Conservation (phyloP, 2,329 filamentous ascomycete genomes). For the Venturia pyrina region DNA sequence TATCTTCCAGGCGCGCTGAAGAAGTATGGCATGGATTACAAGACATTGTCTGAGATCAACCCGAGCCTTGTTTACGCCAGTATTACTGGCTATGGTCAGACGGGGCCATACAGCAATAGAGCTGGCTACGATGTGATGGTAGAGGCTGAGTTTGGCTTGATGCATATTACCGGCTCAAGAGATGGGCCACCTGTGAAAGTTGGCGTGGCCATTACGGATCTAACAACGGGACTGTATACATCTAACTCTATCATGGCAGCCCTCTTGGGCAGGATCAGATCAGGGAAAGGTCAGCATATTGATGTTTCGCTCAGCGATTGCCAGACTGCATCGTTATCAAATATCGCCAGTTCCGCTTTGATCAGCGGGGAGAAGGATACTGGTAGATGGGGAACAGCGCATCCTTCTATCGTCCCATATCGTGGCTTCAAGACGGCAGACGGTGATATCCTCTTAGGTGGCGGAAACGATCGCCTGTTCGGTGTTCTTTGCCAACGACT, state of each 20-base stretch:
- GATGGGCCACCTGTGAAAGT: constrained; percentile 93
- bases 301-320: constrained; percentile 88
- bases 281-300: constrained; percentile 79
- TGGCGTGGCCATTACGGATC: constrained; percentile 89
- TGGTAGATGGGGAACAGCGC: constrained; percentile 91
- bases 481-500: constrained; percentile 49
- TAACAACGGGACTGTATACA: constrained; percentile 91
- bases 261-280: constrained; percentile 62
- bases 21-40: constrained; percentile 88
- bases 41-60: constrained; percentile 69
- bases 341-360: constrained; percentile 85
- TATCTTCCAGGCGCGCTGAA: constrained; percentile 83
- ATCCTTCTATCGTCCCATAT: constrained; percentile 97
- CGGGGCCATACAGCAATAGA: constrained; percentile 74
- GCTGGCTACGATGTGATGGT: constrained; percentile 99
- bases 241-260: constrained; percentile 94
- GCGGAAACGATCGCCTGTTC: constrained; percentile 53
- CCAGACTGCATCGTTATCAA: constrained; percentile 88
- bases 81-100: constrained; percentile 95
- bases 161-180: constrained; percentile 91
- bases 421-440: constrained; percentile 62
- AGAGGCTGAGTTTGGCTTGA: constrained; percentile 92
- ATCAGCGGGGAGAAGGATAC: constrained; percentile 80
- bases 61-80: constrained; percentile 85
- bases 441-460: constrained; percentile 53